Evolutionary conservation across 2,329 filamentous ascomycete species (phyloP).

Genomic region (Magnaporthiopsis incrustans): DNA sequence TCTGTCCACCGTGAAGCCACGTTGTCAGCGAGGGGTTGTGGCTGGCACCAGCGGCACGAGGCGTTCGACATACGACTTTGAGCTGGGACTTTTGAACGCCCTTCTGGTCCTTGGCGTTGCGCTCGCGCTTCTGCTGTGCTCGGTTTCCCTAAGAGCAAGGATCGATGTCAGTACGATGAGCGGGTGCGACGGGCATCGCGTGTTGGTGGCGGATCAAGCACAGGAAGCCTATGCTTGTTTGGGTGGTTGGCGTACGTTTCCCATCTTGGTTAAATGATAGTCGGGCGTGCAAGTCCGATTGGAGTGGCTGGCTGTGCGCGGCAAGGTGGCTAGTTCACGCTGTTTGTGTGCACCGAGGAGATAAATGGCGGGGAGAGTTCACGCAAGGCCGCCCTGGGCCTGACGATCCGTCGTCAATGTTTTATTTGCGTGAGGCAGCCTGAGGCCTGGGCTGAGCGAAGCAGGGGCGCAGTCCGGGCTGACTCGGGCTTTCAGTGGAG

Average conservation of each 20-base stretch:
- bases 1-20: constrained; percentile 37
- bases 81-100: constrained; percentile 57
- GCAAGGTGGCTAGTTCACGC: neutral
- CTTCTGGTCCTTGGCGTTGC: constrained; percentile 55
- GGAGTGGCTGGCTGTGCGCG: neutral
- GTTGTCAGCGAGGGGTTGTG: neutral
- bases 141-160: constrained; percentile 4
- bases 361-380: neutral
- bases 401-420: neutral
- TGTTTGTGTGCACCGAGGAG: neutral
- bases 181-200: neutral
- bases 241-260: constrained; percentile 5
- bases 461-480: too few species aligned
- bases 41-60: neutral
- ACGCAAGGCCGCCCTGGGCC: neutral
- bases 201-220: neutral
- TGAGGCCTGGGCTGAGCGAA: neutral
- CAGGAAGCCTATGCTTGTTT: neutral
- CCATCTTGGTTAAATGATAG: constrained; percentile 1
- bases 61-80: constrained; percentile 48
- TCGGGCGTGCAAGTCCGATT: neutral
- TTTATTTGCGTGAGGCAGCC: neutral
- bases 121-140: constrained; percentile 57
- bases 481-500: neutral
- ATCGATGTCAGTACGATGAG: neutral